Conservation (phyloP, 1,284 basidiomycete species). For the Volvariella volvacea region DNA sequence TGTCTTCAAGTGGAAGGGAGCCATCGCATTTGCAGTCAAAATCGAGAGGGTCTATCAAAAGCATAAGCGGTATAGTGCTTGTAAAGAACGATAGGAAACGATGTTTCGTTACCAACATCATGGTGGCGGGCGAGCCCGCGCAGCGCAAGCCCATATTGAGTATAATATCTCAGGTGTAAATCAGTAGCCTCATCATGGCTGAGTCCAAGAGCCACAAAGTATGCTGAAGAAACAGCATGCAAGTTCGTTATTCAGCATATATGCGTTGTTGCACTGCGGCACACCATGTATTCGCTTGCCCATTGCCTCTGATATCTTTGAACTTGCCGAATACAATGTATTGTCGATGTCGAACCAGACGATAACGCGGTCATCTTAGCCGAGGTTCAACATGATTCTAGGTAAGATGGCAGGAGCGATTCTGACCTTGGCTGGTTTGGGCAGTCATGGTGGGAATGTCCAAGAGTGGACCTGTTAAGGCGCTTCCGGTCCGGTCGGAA, state of each 20-base stretch:
- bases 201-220: constrained; percentile 70
- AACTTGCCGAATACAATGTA: constrained; percentile 73
- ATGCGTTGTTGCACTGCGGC: constrained; percentile 6
- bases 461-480: no score
- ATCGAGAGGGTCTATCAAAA: constrained; percentile 67
- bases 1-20: constrained; percentile 75
- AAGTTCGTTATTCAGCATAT: constrained; percentile 4
- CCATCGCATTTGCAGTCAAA: constrained; percentile 84
- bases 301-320: constrained; percentile 78
- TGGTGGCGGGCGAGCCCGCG: constrained; percentile 79
- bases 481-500: constrained; percentile 2
- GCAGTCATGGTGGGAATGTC: constrained; percentile 13
- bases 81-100: constrained; percentile 3
- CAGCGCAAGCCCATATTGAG: constrained; percentile 78
- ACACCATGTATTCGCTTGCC: constrained; percentile 70
- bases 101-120: constrained; percentile 52
- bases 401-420: neutral
- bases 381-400: constrained; percentile 2
- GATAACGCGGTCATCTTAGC: constrained; percentile 45
- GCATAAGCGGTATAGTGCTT: constrained; percentile 1
- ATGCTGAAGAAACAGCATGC: constrained; percentile 40
- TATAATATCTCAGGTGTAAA: constrained; percentile 74
- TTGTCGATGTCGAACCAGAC: constrained; percentile 88
- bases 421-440: constrained; percentile 9
- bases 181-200: constrained; percentile 63